Base-by-base conservation (phyloP, 345 rosid genomes). In the Populus davidiana region DNA sequence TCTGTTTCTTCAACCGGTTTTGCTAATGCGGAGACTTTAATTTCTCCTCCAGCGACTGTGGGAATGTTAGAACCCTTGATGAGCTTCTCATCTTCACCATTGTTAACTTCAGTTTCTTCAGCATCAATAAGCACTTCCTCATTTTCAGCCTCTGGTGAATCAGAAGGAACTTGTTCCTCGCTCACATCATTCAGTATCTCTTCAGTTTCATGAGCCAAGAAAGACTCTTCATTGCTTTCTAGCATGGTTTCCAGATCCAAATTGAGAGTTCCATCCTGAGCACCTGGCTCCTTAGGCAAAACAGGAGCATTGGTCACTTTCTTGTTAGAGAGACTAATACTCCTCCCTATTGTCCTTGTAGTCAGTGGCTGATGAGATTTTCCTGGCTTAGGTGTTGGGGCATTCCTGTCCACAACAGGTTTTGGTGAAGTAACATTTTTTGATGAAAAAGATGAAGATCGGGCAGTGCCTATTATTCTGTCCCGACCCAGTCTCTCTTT, bases 361-460 rank as follows among this genome's bases (percentile, higher is more conserved):
- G 82, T 41, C 13, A 62, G 69, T 8, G 81, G 68, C 47, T n/a
- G 86, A 18, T 25, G 86, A 23, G 88, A 38, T 39, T 86, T 86
- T 27, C 36, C 70, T 0, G 80, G 69, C 79, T 80, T 79, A 29
- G 84, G 54, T 13, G 85, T 72, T 35, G 81, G 87, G 75, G 70
- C 39, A 75, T 77, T 83, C 85, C 80, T 84, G 29, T 86, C 89
- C 36, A 70, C 27, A 27, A 41, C 69, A 14, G 84, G 73, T 72
- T 73, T 77, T 1, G 83, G 49, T 1, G 80, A 61, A 61, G 72
- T 36, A 11, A 35, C 33, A 6, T 56, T 33, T 75, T 39, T 81
- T 29, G 85, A 29, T n/a, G 84, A 77, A 35, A 83, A 80, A 47
- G 92, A 85, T 0, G 87, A 65, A 73, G 92, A 77, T 11, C 85